phyloP scores from a whole-genome alignment of 1,284 basidiomycete species.

The Farysia itapuensis region DNA sequence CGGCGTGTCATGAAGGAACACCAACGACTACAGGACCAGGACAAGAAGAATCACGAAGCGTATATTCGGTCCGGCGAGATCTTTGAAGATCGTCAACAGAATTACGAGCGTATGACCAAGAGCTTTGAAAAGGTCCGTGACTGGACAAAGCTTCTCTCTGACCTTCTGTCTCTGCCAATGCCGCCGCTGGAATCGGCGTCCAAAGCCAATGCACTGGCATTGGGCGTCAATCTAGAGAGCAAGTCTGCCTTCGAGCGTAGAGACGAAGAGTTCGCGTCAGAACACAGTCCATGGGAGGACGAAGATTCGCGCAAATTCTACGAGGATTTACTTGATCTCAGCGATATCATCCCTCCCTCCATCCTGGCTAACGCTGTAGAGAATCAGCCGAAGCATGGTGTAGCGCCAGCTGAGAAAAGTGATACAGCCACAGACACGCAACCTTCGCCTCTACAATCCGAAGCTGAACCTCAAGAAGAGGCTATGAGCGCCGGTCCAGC shows the following conservation, averaged over 20 bases:
- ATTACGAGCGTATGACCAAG: constrained; percentile 96
- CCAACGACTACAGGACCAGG: constrained; percentile 91
- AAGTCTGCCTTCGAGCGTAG: constrained; percentile 60
- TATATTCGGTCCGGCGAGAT: constrained; percentile 98
- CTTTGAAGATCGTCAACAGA: constrained; percentile 97
- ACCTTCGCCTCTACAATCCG: constrained; percentile 2
- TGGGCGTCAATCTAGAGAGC: constrained; percentile 63
- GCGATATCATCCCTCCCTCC: constrained; percentile 83
- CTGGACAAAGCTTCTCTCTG: constrained; percentile 68
- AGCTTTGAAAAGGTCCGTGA: constrained; percentile 78
- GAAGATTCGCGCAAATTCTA: constrained; percentile 94
- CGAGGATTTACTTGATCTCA: constrained; percentile 87
- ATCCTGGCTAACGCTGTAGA: constrained; percentile 69
- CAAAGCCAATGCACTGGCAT: constrained; percentile 61
- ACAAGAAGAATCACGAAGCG: constrained; percentile 92
- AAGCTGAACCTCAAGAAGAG: constrained; percentile 21
- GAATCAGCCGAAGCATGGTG: neutral
- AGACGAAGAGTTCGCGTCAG: constrained; percentile 62
- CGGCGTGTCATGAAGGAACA: constrained; percentile 73
- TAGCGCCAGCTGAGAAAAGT: neutral
- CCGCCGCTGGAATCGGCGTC: constrained; percentile 79
- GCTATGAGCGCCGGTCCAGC: constrained; percentile 74
- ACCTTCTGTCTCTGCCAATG: constrained; percentile 77
- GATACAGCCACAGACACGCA: neutral
- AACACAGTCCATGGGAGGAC: constrained; percentile 85